These are phyloP conservation scores for Nadsonia commutata DNA, from an alignment of 1,139 yeast genomes.

Conservation along the genomic window DNA sequence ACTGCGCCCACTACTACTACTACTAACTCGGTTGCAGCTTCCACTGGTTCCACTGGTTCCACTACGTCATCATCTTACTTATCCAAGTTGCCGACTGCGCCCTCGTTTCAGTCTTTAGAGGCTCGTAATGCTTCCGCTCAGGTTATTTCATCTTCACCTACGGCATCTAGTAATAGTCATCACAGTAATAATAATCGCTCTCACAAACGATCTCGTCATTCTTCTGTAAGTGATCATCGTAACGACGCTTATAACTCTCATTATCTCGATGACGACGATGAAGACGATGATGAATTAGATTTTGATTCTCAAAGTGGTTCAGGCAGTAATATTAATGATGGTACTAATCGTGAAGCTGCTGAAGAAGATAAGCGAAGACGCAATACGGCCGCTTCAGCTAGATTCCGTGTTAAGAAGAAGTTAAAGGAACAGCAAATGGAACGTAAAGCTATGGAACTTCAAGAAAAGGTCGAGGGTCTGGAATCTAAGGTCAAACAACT, in stretches of 20 bases:
- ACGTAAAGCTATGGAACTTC: slow-evolving; percentile 43
- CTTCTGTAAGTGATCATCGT: background rate
- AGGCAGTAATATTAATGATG: background rate
- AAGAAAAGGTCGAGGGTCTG: slow-evolving; percentile 42
- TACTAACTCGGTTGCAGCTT: too few relatives aligned
- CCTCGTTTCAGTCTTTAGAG: too few relatives aligned
- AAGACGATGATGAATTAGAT: too few relatives aligned
- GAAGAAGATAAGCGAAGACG: slow-evolving; percentile 55
- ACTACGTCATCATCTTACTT: too few relatives aligned
- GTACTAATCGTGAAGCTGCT: slow-evolving; percentile 18
- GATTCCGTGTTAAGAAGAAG: slow-evolving; percentile 71
- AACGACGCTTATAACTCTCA: background rate
- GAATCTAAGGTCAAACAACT: slow-evolving; percentile 52
- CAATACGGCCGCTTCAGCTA: slow-evolving; percentile 70
- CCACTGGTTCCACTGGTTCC: too few relatives aligned
- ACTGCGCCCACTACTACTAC: too few relatives aligned
- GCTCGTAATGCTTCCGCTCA: too few relatives aligned
- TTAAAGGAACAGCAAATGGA: slow-evolving; percentile 78
- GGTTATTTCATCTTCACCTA: too few relatives aligned
- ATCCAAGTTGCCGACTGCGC: too few relatives aligned
- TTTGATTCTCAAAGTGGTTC: slow-evolving; percentile 1
- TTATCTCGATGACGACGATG: slow-evolving; percentile 5
- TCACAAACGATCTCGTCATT: too few relatives aligned
- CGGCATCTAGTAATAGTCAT: too few relatives aligned
- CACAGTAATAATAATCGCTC: too few relatives aligned